These are phyloP conservation scores for Gaertneriomyces semiglobifer DNA, from an alignment of 192 early-diverging fungal genomes.

Conservation along the genomic window DNA sequence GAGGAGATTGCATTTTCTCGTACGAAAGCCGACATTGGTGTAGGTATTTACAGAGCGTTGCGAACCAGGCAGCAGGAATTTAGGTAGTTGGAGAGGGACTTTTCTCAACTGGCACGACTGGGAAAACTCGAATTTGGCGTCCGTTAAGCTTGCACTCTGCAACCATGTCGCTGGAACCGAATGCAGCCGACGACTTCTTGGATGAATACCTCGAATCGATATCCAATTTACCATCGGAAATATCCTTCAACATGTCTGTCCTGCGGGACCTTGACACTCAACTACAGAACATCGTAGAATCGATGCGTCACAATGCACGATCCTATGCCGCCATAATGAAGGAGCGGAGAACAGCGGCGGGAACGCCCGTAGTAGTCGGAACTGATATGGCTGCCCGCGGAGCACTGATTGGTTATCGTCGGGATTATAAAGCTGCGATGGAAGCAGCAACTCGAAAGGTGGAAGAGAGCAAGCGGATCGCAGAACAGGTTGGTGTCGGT, in stretches of 20 bases:
- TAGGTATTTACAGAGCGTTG: too few relatives aligned
- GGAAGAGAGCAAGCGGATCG: slow-evolving; percentile 19
- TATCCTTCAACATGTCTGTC: slow-evolving; percentile 26
- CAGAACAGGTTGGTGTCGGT: slow-evolving; percentile 9
- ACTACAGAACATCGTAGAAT: slow-evolving; percentile 22
- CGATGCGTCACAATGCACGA: slow-evolving; percentile 25
- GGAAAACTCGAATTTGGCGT: not conserved
- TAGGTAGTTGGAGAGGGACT: too few relatives aligned
- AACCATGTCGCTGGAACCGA: too few relatives aligned
- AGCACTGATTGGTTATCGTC: slow-evolving; percentile 22
- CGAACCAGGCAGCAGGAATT: too few relatives aligned
- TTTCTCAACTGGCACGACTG: not conserved
- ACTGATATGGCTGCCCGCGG: slow-evolving; percentile 21
- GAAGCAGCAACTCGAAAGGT: slow-evolving; percentile 13
- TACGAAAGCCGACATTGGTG: too few relatives aligned
- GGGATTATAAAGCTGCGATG: slow-evolving; percentile 18
- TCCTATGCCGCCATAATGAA: slow-evolving; percentile 31
- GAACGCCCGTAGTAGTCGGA: slow-evolving; percentile 14
- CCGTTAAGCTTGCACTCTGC: too few relatives aligned
- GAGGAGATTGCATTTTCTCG: too few relatives aligned
- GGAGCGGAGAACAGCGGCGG: not conserved
- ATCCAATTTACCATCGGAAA: slow-evolving; percentile 24
- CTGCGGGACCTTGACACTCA: slow-evolving; percentile 20
- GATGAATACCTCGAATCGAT: slow-evolving; percentile 30
- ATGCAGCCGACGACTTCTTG: slow-evolving; percentile 21